These are phyloP conservation scores for Arthroderma uncinatum DNA, from an alignment of 2,329 filamentous ascomycete species.

Conservation along the genomic window DNA sequence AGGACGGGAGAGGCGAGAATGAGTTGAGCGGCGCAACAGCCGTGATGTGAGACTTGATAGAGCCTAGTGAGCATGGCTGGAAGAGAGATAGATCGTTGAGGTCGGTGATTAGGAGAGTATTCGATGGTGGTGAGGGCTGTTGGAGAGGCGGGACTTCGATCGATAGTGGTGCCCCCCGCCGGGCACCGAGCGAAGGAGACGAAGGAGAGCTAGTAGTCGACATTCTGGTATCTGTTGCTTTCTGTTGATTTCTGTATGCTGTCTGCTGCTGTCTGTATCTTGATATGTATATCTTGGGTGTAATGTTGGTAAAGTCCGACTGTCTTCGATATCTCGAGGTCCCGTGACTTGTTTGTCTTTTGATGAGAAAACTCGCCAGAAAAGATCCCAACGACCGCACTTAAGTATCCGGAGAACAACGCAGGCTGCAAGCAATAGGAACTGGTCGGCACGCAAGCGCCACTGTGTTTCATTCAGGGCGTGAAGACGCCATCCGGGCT, in stretches of 20 bases:
- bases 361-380: neutral
- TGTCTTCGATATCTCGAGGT: too few relatives aligned
- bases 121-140: conserved; percentile 37
- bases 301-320: neutral
- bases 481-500: neutral
- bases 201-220: neutral
- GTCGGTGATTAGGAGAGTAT: conserved; percentile 42
- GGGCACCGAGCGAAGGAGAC: conserved; percentile 11
- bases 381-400: neutral
- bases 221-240: neutral
- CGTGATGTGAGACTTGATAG: conserved; percentile 35
- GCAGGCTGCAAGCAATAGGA: neutral
- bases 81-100: conserved; percentile 38
- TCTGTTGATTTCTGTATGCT: too few relatives aligned
- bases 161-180: conserved; percentile 27
- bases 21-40: conserved; percentile 37
- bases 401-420: neutral
- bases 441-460: neutral
- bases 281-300: neutral
- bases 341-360: neutral
- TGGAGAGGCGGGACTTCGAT: conserved; percentile 39
- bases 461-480: neutral
- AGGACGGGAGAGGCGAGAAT: conserved; percentile 41
- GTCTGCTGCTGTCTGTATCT: neutral
- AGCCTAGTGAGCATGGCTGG: conserved; percentile 34